Evolutionary conservation across 805 yeast species (phyloP), one percentile per base, ranked within the genome.

Genomic region (Sugiyamaella chiloensis): DNA sequence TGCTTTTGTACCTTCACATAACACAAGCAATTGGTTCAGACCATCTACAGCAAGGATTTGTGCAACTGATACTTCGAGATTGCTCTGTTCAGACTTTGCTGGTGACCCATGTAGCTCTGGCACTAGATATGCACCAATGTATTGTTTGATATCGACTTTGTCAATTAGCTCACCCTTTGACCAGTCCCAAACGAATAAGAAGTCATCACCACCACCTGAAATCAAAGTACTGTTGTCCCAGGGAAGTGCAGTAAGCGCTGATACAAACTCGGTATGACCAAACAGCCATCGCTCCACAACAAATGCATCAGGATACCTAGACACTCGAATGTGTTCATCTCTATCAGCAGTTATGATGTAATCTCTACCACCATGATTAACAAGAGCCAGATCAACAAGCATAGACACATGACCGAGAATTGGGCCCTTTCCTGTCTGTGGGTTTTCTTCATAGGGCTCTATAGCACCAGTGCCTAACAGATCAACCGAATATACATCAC

Each of bases 351-450:
- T 81, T 47, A 91, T 73, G 12, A 90, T 63, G 51, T 67, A 84
- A 37, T 64, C 69, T 52, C 73, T 71, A 50, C 76, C 75, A 6
- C 73, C 76, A 5, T 71, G 65, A 37, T 66, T 62, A 2, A 59
- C 57, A 23, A 81, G 69, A 24, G 73, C 60, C 2, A 90, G 75
- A 53, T 82, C 88, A n/a, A 95, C 85, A 52, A 93, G 75, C 96
- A 93, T 88, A 2, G 97, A 90, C 4, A 93, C 98, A 66, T 93
- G 99, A 5, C 99, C 99, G 46, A 91, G 69, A 5, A 91, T 73
- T 2, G 97, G 97, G 24, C 44, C 44, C 6, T 39, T 31, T 9
- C 44, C 36, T 7, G 40, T 20, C 27, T 24, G 29, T 16, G 42
- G 42, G 3, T 42, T 44, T 21, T 35, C 58, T 0, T 59, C 66